Evolutionary conservation across 1,139 yeast genomes (phyloP), one percentile per base, ranked within the genome.

Genomic region (Pichia sp.): DNA sequence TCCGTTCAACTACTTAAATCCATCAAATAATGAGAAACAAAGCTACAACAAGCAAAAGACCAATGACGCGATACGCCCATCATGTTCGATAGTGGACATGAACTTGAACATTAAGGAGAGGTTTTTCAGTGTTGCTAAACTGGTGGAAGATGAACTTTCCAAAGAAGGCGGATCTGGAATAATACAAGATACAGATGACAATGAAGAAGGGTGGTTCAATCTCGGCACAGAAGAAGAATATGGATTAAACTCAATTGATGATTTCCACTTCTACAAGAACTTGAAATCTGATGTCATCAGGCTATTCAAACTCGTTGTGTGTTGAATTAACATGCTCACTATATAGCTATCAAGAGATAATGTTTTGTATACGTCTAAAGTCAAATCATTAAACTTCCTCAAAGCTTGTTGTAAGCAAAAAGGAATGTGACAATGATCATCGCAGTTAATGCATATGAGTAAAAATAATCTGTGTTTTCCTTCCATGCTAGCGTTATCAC

Each of bases 251-350:
- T 59, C 59, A 8, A 54, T 60, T 34, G 64, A 63, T 51, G 66
- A 63, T 54, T 63, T 63, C 51, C 65, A 63, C 53, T 63, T 60
- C 34, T 63, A 59, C 45, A 63, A 61, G 49, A 60, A 62, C 34
- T 52, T 63, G 44, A 63, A 62, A 43, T 55, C 56, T 30, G 66
- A 63, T 55, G 65, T 63, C 41, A 51, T 61, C 8, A 54, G 62
- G 11, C 44, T 63, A 26, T 62, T 60, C 45, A 60, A 54, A 41
- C 40, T 54, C 15, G 50, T 57, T 4, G 46, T 54, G 5, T 50
- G 45, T n/a, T 52, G 47, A 32, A 7, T 8, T 16, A 46, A 4
- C 8, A 13, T 34, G n/a, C 26, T 15, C 10, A 4, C n/a, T n/a
- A 38, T 38, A 16, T 38, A 7, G 15, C 5, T 38, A 38, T n/a